These are phyloP conservation scores for Ustilago shanxiensis DNA, from an alignment of 1,284 basidiomycete species.

Conservation along the genomic window DNA sequence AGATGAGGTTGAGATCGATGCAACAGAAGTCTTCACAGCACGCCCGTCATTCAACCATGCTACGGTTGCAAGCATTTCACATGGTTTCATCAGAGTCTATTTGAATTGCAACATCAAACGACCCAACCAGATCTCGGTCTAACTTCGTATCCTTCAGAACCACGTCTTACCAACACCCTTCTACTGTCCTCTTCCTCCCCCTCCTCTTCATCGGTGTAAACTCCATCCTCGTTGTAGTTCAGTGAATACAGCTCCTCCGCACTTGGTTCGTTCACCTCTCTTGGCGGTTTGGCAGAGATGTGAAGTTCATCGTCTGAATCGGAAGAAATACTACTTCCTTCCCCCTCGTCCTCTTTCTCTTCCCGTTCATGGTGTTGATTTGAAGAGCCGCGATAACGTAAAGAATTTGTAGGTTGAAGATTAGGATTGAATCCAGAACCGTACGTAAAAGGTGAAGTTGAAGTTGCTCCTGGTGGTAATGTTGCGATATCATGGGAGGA, in stretches of 20 bases:
- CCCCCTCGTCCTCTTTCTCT: not conserved
- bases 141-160: constrained; percentile 56
- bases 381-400: constrained; percentile 2
- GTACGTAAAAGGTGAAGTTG: constrained; percentile 84
- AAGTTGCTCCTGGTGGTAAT: constrained; percentile 48
- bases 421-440: constrained; percentile 74
- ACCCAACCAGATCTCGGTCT: constrained; percentile 24
- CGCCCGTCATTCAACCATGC: too few species aligned
- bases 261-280: not conserved
- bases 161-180: constrained; percentile 28
- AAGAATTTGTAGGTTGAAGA: constrained; percentile 21
- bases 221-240: not conserved
- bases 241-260: not conserved
- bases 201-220: not conserved
- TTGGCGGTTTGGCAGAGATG: too few species aligned
- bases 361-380: not conserved
- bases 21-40: too few species aligned
- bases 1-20: too few species aligned
- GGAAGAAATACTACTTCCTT: constrained; percentile 4
- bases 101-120: too few species aligned
- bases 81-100: too few species aligned
- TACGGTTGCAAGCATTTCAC: too few species aligned
- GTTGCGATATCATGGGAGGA: not conserved
- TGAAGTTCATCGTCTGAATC: constrained; percentile 26
- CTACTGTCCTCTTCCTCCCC: not conserved